Evolutionary conservation across 2,329 filamentous ascomycete species (phyloP), one percentile per base, ranked within the genome.

Genomic region (Aspergillus proliferans): DNA sequence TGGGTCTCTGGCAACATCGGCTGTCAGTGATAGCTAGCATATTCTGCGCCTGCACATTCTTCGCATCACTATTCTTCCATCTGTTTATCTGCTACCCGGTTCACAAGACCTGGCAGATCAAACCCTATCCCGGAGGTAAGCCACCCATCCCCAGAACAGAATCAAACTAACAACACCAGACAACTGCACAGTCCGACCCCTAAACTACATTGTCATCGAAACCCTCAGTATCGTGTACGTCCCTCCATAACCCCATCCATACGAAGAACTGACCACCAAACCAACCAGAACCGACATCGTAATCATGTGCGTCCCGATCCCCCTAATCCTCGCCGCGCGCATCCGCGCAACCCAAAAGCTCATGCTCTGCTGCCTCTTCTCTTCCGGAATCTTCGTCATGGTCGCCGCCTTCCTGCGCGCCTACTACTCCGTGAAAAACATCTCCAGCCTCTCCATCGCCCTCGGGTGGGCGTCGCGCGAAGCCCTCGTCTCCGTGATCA

Each of bases 401-500:
- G 46, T 58, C 19, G 47, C 45, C 36, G 51, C 54, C n/a, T 30
- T 51, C 26, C 47, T 58, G 4, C 52, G 56, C 19, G 56, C 56
- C 18, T 57, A 57, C 42, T 58, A 57, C 51, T 58, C 55, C 15
- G 45, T 58, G 22, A 56, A 50, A 12, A 40, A 54, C n/a, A 53
- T 58, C 28, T 42, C 45, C 30, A 52, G 45, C 4, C 39, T 58
- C 0, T 38, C 53, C 8, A 56, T 47, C 3, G 55, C 55, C 1
- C 50, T 58, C 3, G 55, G 55, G 10, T 58, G 55, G 55, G 55
- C 55, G 6, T 52, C 52, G 28, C 52, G 55, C 28, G 53, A 58
- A 19, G 42, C 46, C 9, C 43, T 58, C 21, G 52, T 58, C 18
- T 51, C 53, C 2, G 53, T 46, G 6, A 49, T 58, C 14, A 54